Base-by-base conservation (phyloP, 2,329 filamentous ascomycete genomes). In the Epichloe scottii region DNA sequence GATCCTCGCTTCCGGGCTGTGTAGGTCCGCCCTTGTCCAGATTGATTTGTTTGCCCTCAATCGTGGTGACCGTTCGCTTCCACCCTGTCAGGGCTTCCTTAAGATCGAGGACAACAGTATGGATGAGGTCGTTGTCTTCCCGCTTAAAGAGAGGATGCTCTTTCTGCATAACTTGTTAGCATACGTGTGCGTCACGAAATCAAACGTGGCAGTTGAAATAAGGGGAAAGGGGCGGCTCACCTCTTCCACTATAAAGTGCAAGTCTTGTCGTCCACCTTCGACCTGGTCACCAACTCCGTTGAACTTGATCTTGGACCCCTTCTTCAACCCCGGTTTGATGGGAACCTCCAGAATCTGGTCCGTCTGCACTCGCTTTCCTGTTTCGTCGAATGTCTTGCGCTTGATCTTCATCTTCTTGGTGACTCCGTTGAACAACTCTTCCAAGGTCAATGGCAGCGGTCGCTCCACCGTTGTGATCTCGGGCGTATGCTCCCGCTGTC, bases 381-480 rank as follows among this genome's bases (percentile, higher is more conserved):
- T 83, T 19, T 83, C 75, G 66, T 98, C 93, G 66, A 88, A 97
- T 17, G 85, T 89, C 80, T 97, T 97, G 62, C 91, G 81, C 75
- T 95, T 96, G 57, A 97, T 95, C 73, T 93, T 95, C 78, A 98
- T 89, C 77, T 95, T 96, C 79, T 98, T 98, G 46, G 85, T 89
- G 37, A 82, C 81, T 40, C 93, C 93, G 26, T 78, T 83, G 72
- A 81, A 97, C 55, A 97, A 71, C 62, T 98, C 93, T 67, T 98
- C 93, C 35, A 98, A 72, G 2, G 85, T 81, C 21, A 98, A 73
- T 3, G 84, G 81, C 55, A 98, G 68, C 44, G 86, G 82, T 62
- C 87, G 85, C 70, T 97, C 91, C 11, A 97, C 84, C 1, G 94
- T 90, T 0, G 89, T 89, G 17, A 95, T 87, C 65, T 97, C 91